Base-by-base conservation (phyloP, 306 rosid species). In the Corylus avellana region DNA sequence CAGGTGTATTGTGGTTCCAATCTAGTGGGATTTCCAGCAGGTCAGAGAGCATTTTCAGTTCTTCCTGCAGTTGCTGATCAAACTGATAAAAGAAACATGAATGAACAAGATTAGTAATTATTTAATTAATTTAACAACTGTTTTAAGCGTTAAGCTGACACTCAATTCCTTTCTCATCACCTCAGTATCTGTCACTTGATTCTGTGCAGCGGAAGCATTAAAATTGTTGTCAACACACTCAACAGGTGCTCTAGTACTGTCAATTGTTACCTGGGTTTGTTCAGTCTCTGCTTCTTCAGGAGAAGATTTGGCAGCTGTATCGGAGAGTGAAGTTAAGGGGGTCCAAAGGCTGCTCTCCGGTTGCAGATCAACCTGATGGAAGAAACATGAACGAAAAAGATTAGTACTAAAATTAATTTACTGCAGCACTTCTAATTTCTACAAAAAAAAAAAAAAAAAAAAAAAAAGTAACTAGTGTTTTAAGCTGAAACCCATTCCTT, bases 251-350 rank as follows among this genome's bases (percentile, higher is more conserved):
- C 5, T 66, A 66, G 22, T 9, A 22, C 22, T 22, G 22, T 22
- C 22, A 22, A 22, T 22, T 22, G 25, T 22, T 0, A 22, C 51
- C 47, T 61, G 35, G 75, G 76, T 88, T 4, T 56, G 76, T 71
- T 80, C 84, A 73, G 90, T 88, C 49, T 82, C 82, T 22, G 76
- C 63, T 54, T 88, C 97, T 66, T 80, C 92, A 3, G 87, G 88
- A 76, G 94, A 88, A 72, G 82, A 87, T 64, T 79, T 82, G 49
- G 67, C 82, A 37, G 49, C 14, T 22, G 13, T 22, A 58, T 0
- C 0, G 2, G 35, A 1, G 1, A 12, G 27, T 59, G 29, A 3
- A 59, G 66, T 59, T 10, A 8, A 66, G 10, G 27, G 14, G 46
- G 48, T 20, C 22, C 22, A 22, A 22, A 22, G 22, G 22, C 22